Evolutionary conservation across 305 asterid species (phyloP).

Genomic region (Ajuga reptans): DNA sequence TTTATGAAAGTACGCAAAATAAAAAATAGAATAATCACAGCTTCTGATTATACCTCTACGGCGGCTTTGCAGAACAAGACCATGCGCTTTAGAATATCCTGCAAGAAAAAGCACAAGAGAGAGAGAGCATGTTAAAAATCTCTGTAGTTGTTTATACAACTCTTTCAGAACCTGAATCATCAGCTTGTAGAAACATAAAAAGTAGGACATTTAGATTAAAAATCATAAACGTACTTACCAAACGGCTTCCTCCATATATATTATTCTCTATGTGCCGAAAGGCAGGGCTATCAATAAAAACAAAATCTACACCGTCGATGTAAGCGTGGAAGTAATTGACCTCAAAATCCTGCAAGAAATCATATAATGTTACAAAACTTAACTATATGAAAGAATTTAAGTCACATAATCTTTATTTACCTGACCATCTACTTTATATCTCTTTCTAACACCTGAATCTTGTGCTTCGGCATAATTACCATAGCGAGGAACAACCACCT

Average conservation of each 20-base stretch:
- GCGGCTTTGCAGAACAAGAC: conserved; percentile 89
- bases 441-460: conserved; percentile 60
- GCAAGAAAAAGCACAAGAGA: conserved; percentile 30
- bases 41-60: conserved; percentile 55
- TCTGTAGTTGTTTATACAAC: neutral
- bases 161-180: neutral
- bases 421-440: conserved; percentile 77
- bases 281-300: conserved; percentile 62
- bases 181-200: neutral
- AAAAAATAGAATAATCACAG: neutral
- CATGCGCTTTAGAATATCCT: conserved; percentile 96
- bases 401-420: conserved; percentile 32
- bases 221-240: conserved; percentile 36
- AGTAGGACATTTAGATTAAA: neutral
- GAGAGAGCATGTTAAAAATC: neutral
- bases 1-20: neutral
- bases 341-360: conserved; percentile 68
- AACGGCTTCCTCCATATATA: conserved; percentile 74
- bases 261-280: conserved; percentile 50
- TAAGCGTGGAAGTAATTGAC: conserved; percentile 73
- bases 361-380: conserved; percentile 21
- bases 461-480: conserved; percentile 67
- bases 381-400: neutral
- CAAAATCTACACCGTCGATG: conserved; percentile 93
- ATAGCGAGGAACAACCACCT: conserved; percentile 87